phyloP scores from a whole-genome alignment of 352 stramenopile genomes.

The Globisporangium mamillatum region DNA sequence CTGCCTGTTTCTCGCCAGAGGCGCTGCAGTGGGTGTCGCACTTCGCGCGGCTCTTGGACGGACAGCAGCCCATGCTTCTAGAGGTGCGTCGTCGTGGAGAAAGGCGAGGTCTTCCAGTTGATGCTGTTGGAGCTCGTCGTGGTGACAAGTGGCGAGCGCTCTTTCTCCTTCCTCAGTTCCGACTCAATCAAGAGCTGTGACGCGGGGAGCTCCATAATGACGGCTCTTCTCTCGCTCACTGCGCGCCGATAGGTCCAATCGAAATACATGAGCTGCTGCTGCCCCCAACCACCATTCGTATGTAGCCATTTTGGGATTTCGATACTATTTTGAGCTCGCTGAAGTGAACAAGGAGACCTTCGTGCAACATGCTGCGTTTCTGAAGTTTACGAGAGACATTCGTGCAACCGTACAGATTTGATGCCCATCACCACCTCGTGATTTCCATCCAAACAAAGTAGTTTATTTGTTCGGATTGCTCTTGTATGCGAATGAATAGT shows the following conservation, averaged over 20 bases:
- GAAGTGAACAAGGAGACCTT: no score
- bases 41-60: constrained; percentile 38
- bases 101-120: no score
- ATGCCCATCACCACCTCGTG: no score
- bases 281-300: not conserved
- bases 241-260: not conserved
- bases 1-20: not conserved
- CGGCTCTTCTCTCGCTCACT: not conserved
- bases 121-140: not conserved
- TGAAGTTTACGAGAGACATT: no score
- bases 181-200: not conserved
- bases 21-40: constrained; percentile 3
- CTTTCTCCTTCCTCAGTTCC: not conserved
- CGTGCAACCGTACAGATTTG: no score
- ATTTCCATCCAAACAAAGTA: not conserved
- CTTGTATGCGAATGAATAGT: no score
- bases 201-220: not conserved
- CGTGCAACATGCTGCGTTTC: no score
- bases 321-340: not conserved
- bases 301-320: not conserved
- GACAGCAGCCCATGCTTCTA: constrained; percentile 56
- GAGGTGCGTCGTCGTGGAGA: not conserved
- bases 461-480: not conserved
- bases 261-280: not conserved
- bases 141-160: not conserved